Base-by-base conservation (phyloP, 768 basidiomycete species). In the Calvatia gigantea region DNA sequence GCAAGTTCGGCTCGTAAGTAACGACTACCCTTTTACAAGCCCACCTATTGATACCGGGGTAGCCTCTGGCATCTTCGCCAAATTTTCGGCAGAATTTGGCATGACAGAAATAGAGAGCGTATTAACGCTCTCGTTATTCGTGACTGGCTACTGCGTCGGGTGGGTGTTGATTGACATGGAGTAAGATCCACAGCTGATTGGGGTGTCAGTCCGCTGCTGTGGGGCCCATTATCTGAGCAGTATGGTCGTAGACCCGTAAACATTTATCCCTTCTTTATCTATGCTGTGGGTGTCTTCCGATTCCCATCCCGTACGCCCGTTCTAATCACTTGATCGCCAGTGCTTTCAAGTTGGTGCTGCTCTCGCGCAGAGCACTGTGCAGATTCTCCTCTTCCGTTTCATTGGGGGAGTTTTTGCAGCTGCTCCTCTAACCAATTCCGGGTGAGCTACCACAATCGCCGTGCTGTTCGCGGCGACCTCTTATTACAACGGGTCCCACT, bases 401-500 rank as follows among this genome's bases (percentile, higher is more conserved):
- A 65, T 90, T n/a, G 80, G 82, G 1, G 89, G 89, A 11, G 71
- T 73, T 1, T 89, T 87, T 60, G 87, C 87, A 17, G 79, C 85
- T 15, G 78, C 83, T 27, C 89, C 88, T 1, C 62, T 89, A 42
- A 80, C 87, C 5, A 88, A 88, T 69, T 79, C 82, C 54, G 87
- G 85, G 83, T 85, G 62, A 15, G 74, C 67, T 79, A 84, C 61
- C 9, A 73, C 67, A 28, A 17, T 15, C n/a, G n/a, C n/a, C n/a
- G n/a, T n/a, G n/a, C n/a, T n/a, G n/a, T n/a, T n/a, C n/a, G n/a
- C n/a, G n/a, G n/a, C n/a, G n/a, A n/a, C n/a, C n/a, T n/a, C n/a
- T n/a, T n/a, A n/a, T n/a, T n/a, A n/a, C n/a, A n/a, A n/a, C n/a
- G n/a, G n/a, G n/a, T n/a, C n/a, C n/a, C n/a, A n/a, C n/a, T n/a